Evolutionary conservation across 2,329 filamentous ascomycete species (phyloP), one percentile per base, ranked within the genome.

Genomic region (Metarhizium robertsii): DNA sequence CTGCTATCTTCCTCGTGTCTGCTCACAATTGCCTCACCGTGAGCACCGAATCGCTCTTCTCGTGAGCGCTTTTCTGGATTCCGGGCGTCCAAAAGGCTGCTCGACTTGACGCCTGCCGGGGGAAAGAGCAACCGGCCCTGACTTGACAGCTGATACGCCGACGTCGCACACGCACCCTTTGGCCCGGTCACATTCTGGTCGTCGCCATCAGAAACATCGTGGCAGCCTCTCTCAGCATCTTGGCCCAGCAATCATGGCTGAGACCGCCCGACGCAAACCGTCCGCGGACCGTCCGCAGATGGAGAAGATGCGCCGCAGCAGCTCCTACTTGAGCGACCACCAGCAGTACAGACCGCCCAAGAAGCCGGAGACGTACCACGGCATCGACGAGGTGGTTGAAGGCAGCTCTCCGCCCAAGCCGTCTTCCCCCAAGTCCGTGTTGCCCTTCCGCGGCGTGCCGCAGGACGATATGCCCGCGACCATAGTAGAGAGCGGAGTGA

Each of bases 341-440:
- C 81, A 85, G 67, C 80, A 85, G 64, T 84, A 83, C 61, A 79
- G 82, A 51, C 79, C 80, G 34, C 79, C 80, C 11, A 70, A 72
- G 57, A 74, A 75, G 58, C 73, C 78, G 50, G 81, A 84, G 32
- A 73, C 72, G 56, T 76, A 79, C 65, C 81, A 82, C 59, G 82
- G 81, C 59, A 86, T 86, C 62, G 83, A 86, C 65, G 83, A 81
- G 49, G 81, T 86, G 16, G 78, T 86, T 53, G 83, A 86, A 66
- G 79, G 81, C 57, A 63, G 77, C 36, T 70, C 72, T 58, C 67
- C 67, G 34, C 66, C 70, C 38, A 67, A 66, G 45, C 64, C 69
- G 20, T 65, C 71, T 30, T 66, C 72, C 50, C 68, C 75, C 13
- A 75, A 72, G 62, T 59, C 72, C 14, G 70, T 75, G 55, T 69